Conservation (phyloP, 192 early-diverging fungal genomes). For the Podochytrium sp. region DNA sequence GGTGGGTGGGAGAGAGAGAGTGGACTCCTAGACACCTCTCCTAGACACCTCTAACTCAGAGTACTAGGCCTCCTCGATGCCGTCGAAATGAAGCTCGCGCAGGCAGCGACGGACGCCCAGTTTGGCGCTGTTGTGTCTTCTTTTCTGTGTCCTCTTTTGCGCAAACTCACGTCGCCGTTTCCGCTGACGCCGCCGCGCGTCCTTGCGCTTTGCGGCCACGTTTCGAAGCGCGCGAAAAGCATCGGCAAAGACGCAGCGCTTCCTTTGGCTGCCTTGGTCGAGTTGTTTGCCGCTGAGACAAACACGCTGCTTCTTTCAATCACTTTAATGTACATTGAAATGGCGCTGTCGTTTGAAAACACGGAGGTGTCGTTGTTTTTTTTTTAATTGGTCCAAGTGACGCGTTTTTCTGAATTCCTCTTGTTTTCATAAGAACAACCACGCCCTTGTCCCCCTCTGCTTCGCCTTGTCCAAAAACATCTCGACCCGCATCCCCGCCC, state of each 20-base stretch:
- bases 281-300: background rate
- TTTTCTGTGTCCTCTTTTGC: conserved; percentile 71
- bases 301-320: conserved; percentile 73
- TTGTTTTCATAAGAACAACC: background rate
- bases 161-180: conserved; percentile 63
- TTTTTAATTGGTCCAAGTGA: no score
- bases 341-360: conserved; percentile 65
- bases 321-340: conserved; percentile 83
- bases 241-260: conserved; percentile 62
- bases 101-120: conserved; percentile 70
- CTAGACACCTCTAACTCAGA: no score
- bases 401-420: conserved; percentile 28
- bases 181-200: conserved; percentile 60
- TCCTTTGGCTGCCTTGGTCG: conserved; percentile 66
- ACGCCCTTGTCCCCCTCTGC: background rate
- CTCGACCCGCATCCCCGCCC: conserved; percentile 53
- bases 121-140: conserved; percentile 63
- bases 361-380: no score
- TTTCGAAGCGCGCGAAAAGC: conserved; percentile 82
- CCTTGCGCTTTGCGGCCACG: conserved; percentile 76
- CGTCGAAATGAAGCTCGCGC: conserved; percentile 76
- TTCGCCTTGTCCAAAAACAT: conserved; percentile 33
- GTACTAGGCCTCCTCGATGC: conserved; percentile 35
- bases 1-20: no score
- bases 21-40: no score